phyloP scores from a whole-genome alignment of 768 basidiomycete species.

The Phanerodontia chrysosporium region DNA sequence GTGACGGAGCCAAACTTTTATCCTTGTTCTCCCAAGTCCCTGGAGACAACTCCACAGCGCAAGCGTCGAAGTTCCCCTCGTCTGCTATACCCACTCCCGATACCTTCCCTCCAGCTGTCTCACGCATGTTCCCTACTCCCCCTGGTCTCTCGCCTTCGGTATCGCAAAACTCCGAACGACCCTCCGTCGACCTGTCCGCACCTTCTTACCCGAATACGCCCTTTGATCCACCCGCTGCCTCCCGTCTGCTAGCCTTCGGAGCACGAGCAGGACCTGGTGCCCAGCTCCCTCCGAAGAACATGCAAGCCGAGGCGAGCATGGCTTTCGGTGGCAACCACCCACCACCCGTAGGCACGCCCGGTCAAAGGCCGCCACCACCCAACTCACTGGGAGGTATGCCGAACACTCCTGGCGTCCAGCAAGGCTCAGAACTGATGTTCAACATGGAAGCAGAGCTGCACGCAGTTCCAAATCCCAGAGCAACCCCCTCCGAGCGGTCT shows the following conservation, averaged over 20 bases:
- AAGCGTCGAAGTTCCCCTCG: not conserved
- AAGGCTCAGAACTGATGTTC: constrained; percentile 3
- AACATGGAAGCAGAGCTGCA: not conserved
- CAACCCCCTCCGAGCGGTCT: constrained; percentile 19
- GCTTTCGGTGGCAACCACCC: not conserved
- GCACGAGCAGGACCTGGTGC: constrained; percentile 23
- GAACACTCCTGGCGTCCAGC: not conserved
- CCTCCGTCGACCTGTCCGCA: constrained; percentile 9
- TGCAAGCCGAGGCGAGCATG: not conserved
- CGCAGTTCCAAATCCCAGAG: constrained; percentile 11
- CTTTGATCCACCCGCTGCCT: constrained; percentile 37
- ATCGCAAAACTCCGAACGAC: constrained; percentile 1
- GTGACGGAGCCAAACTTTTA: constrained; percentile 5
- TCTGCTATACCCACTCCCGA: not conserved
- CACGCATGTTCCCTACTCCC: constrained; percentile 35
- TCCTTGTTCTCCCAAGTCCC: constrained; percentile 9
- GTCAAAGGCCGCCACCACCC: not conserved
- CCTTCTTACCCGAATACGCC: constrained; percentile 26
- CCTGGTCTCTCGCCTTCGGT: constrained; percentile 5
- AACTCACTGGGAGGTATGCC: constrained; percentile 1
- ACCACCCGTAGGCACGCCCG: not conserved
- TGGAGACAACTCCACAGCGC: not conserved
- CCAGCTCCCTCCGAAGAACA: constrained; percentile 1
- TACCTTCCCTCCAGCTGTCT: constrained; percentile 18
- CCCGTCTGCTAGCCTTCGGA: constrained; percentile 40